Conservation (phyloP, 306 rosid genomes). For the Glycine tomentella region DNA sequence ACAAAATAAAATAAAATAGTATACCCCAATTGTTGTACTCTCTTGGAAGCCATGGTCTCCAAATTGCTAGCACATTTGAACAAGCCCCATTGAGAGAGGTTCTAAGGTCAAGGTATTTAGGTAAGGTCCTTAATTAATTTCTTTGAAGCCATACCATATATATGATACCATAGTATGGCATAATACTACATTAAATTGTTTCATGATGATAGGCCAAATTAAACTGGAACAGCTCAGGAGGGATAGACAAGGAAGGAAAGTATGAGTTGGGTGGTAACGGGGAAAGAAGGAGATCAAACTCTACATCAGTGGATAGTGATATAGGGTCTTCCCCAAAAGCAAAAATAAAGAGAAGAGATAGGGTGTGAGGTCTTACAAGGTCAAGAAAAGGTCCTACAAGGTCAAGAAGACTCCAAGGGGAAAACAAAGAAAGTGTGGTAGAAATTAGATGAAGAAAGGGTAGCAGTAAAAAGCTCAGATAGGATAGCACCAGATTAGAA, state of each 20-base stretch:
- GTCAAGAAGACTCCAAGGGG: slow-evolving; percentile 73
- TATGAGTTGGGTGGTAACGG: slow-evolving; percentile 64
- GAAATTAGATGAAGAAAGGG: slow-evolving; percentile 34
- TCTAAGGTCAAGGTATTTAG: no score
- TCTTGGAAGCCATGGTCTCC: no score
- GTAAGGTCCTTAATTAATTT: no score
- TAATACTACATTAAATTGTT: no score
- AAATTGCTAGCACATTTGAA: no score
- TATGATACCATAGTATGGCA: no score
- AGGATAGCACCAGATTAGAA: slow-evolving; percentile 80
- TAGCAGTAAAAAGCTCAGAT: slow-evolving; percentile 72
- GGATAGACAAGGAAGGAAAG: slow-evolving; percentile 99
- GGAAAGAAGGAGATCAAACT: slow-evolving; percentile 47
- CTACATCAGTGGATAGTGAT: slow-evolving; percentile 46
- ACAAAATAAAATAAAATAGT: no score
- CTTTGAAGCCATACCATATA: no score
- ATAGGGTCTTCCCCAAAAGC: slow-evolving; percentile 29
- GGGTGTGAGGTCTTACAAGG: slow-evolving; percentile 83
- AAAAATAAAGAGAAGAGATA: slow-evolving; percentile 38
- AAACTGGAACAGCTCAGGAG: slow-evolving; percentile 86
- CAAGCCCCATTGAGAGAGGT: no score
- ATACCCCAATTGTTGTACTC: no score
- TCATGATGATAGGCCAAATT: no score
- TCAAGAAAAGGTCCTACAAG: slow-evolving; percentile 99
- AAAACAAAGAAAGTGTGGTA: no score